Percentiles rank a stretch among this genome's conserved stretches.
These are phyloP conservation scores for Phytophthora constricta DNA, from an alignment of 352 stramenopile species.

Conservation along the genomic window DNA sequence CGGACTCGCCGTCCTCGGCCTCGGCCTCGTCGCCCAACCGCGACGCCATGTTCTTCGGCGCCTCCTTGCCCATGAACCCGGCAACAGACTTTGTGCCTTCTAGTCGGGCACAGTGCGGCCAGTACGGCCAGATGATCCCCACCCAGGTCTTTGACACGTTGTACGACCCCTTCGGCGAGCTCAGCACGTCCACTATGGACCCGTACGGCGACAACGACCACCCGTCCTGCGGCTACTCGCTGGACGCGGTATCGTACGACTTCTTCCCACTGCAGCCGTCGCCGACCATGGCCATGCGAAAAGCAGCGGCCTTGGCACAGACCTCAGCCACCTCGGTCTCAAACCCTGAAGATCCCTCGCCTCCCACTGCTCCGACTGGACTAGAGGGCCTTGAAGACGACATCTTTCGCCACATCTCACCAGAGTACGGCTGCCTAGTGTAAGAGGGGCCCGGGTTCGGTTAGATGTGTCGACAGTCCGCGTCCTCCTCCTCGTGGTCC, in stretches of 20 bases:
- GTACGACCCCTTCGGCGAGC: slow-evolving; percentile 56
- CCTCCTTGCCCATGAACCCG: slow-evolving; percentile 33
- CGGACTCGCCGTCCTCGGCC: slow-evolving; percentile 51
- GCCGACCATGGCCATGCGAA: slow-evolving; percentile 49
- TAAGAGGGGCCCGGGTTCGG: slow-evolving; percentile 33
- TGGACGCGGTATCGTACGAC: slow-evolving; percentile 58
- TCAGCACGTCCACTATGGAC: slow-evolving; percentile 47
- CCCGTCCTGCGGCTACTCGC: slow-evolving; percentile 53
- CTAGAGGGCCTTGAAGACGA: slow-evolving; percentile 64
- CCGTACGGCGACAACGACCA: slow-evolving; percentile 59
- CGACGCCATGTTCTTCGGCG: slow-evolving; percentile 44
- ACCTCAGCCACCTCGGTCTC: slow-evolving; percentile 2
- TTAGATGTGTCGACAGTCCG: slow-evolving; percentile 32
- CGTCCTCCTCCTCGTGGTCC: slow-evolving; percentile 22
- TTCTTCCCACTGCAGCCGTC: slow-evolving; percentile 59
- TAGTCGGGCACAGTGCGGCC: slow-evolving; percentile 30
- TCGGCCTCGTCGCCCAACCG: slow-evolving; percentile 39
- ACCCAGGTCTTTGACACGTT: slow-evolving; percentile 42
- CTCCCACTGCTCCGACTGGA: slow-evolving; percentile 16
- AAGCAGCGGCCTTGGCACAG: slow-evolving; percentile 27
- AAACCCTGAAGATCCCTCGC: slow-evolving; percentile 11
- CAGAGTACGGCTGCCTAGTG: slow-evolving; percentile 84
- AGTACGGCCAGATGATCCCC: slow-evolving; percentile 28
- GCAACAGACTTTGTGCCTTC: slow-evolving; percentile 24
- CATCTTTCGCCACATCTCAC: slow-evolving; percentile 86